These are phyloP conservation scores for Penicillium roqueforti DNA, from an alignment of 495 filamentous ascomycete species.

Conservation along the genomic window DNA sequence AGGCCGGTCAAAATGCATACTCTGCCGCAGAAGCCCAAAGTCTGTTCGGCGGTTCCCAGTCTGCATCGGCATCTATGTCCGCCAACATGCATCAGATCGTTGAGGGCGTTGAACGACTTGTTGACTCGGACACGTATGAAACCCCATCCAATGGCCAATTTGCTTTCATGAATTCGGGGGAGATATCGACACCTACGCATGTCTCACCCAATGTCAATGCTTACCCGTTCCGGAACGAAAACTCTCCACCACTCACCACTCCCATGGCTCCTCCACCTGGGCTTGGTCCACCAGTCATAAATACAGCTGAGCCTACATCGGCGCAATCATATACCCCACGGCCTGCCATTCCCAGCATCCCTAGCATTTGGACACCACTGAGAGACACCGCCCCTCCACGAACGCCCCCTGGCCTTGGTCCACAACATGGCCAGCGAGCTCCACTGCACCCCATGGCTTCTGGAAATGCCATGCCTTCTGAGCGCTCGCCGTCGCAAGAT, in stretches of 20 bases:
- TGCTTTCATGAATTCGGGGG: slow-evolving; percentile 19
- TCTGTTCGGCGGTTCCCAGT: slow-evolving; percentile 43
- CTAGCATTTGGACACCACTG: slow-evolving; percentile 45
- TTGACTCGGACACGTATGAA: slow-evolving; percentile 52
- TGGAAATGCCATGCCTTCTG: slow-evolving; percentile 15
- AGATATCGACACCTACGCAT: slow-evolving; percentile 30
- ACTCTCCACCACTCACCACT: slow-evolving; percentile 20
- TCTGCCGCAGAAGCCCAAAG: slow-evolving; percentile 35
- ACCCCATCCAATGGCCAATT: slow-evolving; percentile 34
- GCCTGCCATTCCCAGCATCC: slow-evolving; percentile 34
- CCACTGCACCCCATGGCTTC: slow-evolving; percentile 15
- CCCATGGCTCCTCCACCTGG: slow-evolving; percentile 38
- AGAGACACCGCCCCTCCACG: slow-evolving; percentile 32
- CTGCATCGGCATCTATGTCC: slow-evolving; percentile 44
- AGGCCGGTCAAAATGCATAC: slow-evolving; percentile 26
- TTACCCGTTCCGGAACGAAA: slow-evolving; percentile 26
- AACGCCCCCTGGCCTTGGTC: slow-evolving; percentile 35
- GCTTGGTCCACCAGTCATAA: slow-evolving; percentile 29
- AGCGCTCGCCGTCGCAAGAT: slow-evolving; percentile 26
- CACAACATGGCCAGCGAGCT: slow-evolving; percentile 25
- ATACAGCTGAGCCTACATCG: slow-evolving; percentile 21
- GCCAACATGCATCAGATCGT: slow-evolving; percentile 59
- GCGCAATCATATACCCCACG: slow-evolving; percentile 37
- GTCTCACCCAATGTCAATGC: slow-evolving; percentile 19
- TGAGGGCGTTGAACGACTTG: slow-evolving; percentile 54